Conservation (phyloP, 2,329 filamentous ascomycete species). For the Atkinsonella hypoxylon region DNA sequence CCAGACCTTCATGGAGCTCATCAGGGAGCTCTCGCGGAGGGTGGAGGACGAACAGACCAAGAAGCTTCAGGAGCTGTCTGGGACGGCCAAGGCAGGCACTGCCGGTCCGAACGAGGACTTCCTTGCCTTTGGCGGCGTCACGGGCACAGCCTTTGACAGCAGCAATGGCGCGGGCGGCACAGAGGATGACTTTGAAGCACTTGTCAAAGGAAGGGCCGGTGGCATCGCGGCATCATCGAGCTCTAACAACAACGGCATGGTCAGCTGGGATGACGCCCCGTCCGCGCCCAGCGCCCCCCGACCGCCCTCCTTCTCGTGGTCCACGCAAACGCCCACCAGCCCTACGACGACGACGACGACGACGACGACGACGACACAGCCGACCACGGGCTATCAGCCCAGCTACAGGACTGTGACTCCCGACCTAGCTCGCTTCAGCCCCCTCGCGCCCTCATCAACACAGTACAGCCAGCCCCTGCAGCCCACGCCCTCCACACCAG, state of each 20-base stretch:
- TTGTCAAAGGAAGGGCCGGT: slow-evolving; percentile 60
- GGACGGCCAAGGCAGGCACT: slow-evolving; percentile 38
- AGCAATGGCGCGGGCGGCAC: slow-evolving; percentile 34
- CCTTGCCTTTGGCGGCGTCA: slow-evolving; percentile 57
- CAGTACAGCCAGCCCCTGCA: slow-evolving; percentile 52
- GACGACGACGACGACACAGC: slow-evolving; percentile 18
- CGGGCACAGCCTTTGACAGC: slow-evolving; percentile 43
- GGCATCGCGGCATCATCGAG: slow-evolving; percentile 20
- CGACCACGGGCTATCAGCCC: slow-evolving; percentile 12
- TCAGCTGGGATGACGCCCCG: slow-evolving; percentile 37
- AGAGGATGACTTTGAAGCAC: slow-evolving; percentile 71
- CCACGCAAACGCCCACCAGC: slow-evolving; percentile 38
- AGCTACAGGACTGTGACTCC: slow-evolving; percentile 47
- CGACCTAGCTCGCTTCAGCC: slow-evolving; percentile 41
- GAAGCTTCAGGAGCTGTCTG: slow-evolving; percentile 75
- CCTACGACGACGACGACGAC: slow-evolving; percentile 16
- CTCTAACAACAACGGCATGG: slow-evolving; percentile 31
- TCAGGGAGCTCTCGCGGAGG: slow-evolving; percentile 64
- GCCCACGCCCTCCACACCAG: slow-evolving; percentile 22
- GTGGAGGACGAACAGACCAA: slow-evolving; percentile 83
- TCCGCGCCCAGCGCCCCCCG: slow-evolving; percentile 26
- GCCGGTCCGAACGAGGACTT: slow-evolving; percentile 50
- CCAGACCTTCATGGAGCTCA: slow-evolving; percentile 77
- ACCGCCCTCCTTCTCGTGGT: slow-evolving; percentile 51
- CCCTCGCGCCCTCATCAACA: slow-evolving; percentile 45